These are phyloP conservation scores for Trichoderma reesei DNA, from an alignment of 495 filamentous ascomycete genomes.

Conservation along the genomic window DNA sequence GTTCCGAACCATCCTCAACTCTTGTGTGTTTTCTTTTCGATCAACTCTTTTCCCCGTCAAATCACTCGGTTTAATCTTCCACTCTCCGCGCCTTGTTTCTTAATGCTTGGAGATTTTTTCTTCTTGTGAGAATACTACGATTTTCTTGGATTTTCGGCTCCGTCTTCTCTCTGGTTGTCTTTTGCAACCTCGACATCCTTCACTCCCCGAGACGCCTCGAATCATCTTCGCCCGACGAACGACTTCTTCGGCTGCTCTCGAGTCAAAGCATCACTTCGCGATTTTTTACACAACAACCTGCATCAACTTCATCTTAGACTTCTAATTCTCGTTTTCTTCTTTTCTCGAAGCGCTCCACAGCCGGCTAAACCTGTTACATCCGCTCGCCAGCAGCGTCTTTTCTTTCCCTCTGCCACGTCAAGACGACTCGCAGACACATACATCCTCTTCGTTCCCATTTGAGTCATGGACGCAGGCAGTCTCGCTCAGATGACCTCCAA, in stretches of 20 bases:
- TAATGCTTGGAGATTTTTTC: not conserved
- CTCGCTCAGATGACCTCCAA: slow-evolving; percentile 96
- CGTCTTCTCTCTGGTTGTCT: not conserved
- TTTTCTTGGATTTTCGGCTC: slow-evolving; percentile 9
- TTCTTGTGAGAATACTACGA: slow-evolving; percentile 5
- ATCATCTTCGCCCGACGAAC: slow-evolving; percentile 14
- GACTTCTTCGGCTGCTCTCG: not conserved
- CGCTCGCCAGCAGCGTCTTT: not conserved
- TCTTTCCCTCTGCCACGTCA: slow-evolving; percentile 15
- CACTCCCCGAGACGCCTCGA: slow-evolving; percentile 15
- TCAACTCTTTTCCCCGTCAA: not conserved
- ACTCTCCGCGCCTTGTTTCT: not conserved
- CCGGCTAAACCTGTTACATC: not conserved
- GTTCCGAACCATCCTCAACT: not conserved
- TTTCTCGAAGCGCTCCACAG: not conserved
- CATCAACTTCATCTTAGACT: not conserved
- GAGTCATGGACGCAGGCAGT: slow-evolving; percentile 96
- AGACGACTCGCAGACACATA: slow-evolving; percentile 13
- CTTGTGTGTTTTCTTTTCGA: not conserved
- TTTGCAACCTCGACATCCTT: not conserved
- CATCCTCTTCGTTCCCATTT: slow-evolving; percentile 23
- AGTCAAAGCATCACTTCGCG: slow-evolving; percentile 9
- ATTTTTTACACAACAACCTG: slow-evolving; percentile 7
- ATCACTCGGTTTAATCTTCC: slow-evolving; percentile 1
- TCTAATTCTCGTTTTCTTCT: not conserved